Evolutionary conservation across 2,329 filamentous ascomycete species (phyloP).

Genomic region (Lachnellula hyalina): DNA sequence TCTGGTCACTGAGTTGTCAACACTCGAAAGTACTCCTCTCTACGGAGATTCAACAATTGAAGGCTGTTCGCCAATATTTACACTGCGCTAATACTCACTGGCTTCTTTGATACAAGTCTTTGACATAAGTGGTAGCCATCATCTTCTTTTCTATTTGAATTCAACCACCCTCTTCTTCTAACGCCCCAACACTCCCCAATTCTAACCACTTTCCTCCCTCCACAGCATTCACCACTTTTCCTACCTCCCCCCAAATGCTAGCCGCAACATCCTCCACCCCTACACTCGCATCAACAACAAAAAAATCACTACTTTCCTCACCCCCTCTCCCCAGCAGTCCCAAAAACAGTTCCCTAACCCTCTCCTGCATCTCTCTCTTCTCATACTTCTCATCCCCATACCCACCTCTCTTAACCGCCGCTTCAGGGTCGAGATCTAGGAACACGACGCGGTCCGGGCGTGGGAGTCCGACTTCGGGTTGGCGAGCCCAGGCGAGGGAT

Average conservation of each 20-base stretch:
- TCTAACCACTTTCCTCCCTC: constrained; percentile 42
- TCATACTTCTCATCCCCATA: constrained; percentile 91
- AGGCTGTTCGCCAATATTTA: not conserved
- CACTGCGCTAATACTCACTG: not conserved
- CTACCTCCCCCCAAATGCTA: constrained; percentile 35
- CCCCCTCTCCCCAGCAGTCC: constrained; percentile 39
- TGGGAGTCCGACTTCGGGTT: constrained; percentile 80
- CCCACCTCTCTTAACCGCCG: constrained; percentile 71
- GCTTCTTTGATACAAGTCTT: no score
- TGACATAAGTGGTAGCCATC: no score
- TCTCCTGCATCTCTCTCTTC: constrained; percentile 71
- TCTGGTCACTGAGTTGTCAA: constrained; percentile 4
- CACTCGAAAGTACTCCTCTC: not conserved
- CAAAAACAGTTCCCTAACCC: constrained; percentile 71
- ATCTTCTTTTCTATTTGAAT: no score
- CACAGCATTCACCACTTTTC: constrained; percentile 41
- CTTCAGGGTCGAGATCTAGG: constrained; percentile 70
- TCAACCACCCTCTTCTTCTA: not conserved
- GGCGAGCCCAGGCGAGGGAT: constrained; percentile 71
- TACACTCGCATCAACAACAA: constrained; percentile 49
- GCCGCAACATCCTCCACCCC: constrained; percentile 52
- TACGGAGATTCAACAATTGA: not conserved
- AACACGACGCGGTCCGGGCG: constrained; percentile 85
- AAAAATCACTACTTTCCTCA: constrained; percentile 48
- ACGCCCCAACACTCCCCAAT: constrained; percentile 30